Evolutionary conservation across 2,329 filamentous ascomycete species (phyloP).

Genomic region (Penicillium sp.): DNA sequence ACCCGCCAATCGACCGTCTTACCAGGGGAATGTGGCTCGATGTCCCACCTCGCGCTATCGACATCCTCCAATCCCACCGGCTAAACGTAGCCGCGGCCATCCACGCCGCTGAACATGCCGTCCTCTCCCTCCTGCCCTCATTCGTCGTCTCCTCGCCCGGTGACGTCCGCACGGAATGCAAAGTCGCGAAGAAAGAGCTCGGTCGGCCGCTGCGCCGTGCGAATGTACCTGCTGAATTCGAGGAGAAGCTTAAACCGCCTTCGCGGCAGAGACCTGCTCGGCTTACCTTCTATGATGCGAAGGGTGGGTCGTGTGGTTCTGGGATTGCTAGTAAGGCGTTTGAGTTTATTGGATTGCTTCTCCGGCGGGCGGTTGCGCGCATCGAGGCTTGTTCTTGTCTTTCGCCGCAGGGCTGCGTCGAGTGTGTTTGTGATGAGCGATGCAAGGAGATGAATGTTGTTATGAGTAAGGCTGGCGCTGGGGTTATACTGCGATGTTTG

Average conservation of each 20-base stretch:
- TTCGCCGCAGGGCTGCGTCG: constrained; percentile 62
- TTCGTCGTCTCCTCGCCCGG: constrained; percentile 84
- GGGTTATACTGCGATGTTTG: constrained; percentile 68
- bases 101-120: constrained; percentile 86
- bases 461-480: constrained; percentile 82
- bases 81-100: constrained; percentile 82
- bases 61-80: constrained; percentile 62
- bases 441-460: constrained; percentile 84
- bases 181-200: constrained; percentile 79
- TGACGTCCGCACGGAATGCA: constrained; percentile 91
- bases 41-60: constrained; percentile 67
- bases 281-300: constrained; percentile 89
- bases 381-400: constrained; percentile 68
- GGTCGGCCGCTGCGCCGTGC: constrained; percentile 45
- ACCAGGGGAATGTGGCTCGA: constrained; percentile 95
- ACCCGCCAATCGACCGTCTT: constrained; percentile 75
- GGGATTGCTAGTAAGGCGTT: constrained; percentile 90
- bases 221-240: constrained; percentile 16
- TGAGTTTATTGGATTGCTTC: constrained; percentile 73
- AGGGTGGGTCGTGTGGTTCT: constrained; percentile 71
- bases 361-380: constrained; percentile 65
- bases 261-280: constrained; percentile 72
- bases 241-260: constrained; percentile 25
- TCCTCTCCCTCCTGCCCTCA: constrained; percentile 77
- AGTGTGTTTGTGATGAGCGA: constrained; percentile 76